phyloP scores from a whole-genome alignment of 352 stramenopile genomes.

The Pythium dissotocum region DNA sequence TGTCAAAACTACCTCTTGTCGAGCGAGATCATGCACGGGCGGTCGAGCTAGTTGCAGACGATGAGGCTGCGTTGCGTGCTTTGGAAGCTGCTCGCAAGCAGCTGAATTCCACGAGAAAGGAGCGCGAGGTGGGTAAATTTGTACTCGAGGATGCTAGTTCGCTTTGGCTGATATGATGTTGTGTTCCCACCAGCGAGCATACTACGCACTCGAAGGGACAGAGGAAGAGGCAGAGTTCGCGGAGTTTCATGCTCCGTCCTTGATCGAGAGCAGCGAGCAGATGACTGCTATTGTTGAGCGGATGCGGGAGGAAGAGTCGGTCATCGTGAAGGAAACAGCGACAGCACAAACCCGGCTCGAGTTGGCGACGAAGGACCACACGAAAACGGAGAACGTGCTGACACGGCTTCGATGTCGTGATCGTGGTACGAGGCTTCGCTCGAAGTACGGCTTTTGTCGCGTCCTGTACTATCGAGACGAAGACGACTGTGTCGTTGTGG shows the following conservation, averaged over 20 bases:
- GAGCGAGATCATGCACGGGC: slow-evolving; percentile 57
- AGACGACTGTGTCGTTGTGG: slow-evolving; percentile 53
- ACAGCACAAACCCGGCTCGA: slow-evolving; percentile 25
- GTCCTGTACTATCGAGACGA: slow-evolving; percentile 53
- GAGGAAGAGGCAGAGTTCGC: slow-evolving; percentile 80
- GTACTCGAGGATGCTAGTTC: not conserved
- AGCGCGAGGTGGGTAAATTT: slow-evolving; percentile 40
- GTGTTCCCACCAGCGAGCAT: slow-evolving; percentile 31
- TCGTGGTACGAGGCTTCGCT: slow-evolving; percentile 40
- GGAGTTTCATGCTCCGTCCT: slow-evolving; percentile 61
- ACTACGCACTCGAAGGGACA: slow-evolving; percentile 60
- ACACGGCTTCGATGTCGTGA: slow-evolving; percentile 45
- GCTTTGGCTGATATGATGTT: not conserved
- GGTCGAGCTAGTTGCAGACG: slow-evolving; percentile 43
- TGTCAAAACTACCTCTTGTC: slow-evolving; percentile 56
- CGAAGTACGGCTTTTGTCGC: slow-evolving; percentile 48
- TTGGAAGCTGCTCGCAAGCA: slow-evolving; percentile 34
- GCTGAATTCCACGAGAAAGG: slow-evolving; percentile 37
- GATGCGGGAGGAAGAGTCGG: slow-evolving; percentile 31
- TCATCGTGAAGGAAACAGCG: slow-evolving; percentile 26
- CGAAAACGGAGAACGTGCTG: slow-evolving; percentile 31
- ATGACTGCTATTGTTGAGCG: slow-evolving; percentile 52
- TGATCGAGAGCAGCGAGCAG: slow-evolving; percentile 58
- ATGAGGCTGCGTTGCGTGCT: slow-evolving; percentile 30
- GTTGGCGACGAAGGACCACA: slow-evolving; percentile 19